phyloP scores from a whole-genome alignment of 192 early-diverging fungal species.

The Gryganskiella cystojenkinii region DNA sequence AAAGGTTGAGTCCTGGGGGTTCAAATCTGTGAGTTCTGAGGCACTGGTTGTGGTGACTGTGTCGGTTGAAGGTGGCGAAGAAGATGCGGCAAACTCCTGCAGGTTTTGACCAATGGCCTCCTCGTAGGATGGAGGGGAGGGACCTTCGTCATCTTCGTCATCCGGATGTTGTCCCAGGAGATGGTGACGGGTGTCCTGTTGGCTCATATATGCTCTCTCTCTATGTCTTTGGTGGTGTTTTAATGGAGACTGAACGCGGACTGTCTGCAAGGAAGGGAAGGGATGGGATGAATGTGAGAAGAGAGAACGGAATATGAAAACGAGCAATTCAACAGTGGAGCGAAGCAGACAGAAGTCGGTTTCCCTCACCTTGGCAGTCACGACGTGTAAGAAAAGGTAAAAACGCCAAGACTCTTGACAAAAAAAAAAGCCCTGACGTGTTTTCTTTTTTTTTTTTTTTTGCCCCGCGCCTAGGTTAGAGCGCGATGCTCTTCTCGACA shows the following conservation, averaged over 20 bases:
- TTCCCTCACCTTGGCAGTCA: too few species aligned
- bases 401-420: too few species aligned
- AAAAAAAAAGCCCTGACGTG: too few species aligned
- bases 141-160: slow-evolving; percentile 10
- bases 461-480: too few species aligned
- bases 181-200: slow-evolving; percentile 7
- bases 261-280: background rate
- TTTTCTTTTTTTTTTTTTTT: too few species aligned
- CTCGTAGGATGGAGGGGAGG: slow-evolving; percentile 43
- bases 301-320: background rate
- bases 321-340: too few species aligned
- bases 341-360: too few species aligned
- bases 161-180: slow-evolving; percentile 2
- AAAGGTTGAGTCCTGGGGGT: background rate
- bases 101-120: slow-evolving; percentile 34
- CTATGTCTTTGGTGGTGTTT: too few species aligned
- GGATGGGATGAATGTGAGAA: background rate
- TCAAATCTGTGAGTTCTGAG: background rate
- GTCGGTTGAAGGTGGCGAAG: background rate
- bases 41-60: background rate
- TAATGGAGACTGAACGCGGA: background rate
- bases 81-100: too few species aligned
- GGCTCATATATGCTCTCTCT: slow-evolving; percentile 8
- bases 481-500: too few species aligned
- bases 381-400: too few species aligned